Evolutionary conservation across 2,329 filamentous ascomycete species (phyloP), one percentile per base, ranked within the genome.

Genomic region (Fusarium albidum): DNA sequence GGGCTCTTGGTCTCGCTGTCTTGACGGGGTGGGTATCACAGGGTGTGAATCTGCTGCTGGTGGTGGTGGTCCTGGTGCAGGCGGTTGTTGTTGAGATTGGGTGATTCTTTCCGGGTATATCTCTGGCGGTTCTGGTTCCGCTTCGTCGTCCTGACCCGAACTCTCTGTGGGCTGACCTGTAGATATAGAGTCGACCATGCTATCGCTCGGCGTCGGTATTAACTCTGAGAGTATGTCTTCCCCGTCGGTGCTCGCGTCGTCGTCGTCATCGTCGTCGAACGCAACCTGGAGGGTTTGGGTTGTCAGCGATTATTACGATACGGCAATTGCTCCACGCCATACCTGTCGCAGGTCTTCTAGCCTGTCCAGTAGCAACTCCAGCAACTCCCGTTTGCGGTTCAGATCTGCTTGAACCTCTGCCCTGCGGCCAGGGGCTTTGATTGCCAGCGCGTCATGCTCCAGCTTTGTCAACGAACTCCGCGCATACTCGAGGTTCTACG

Each of bases 401-500:
- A 94, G 76, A 56, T 89, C 86, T 17, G 77, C 73, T 70, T 91
- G 88, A 14, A 82, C 69, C 52, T 87, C 82, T 57, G 85, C 78
- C 63, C 85, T 83, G 52, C 82, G 83, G 6, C 79, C 71, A 50
- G 82, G 81, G 27, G 82, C 75, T 68, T 87, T 87, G 57, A 86
- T 74, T n/a, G 73, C 76, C 12, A 83, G 73, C 6, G 85, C 81
- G 63, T 89, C 84, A 64, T 91, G 88, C 69, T 92, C 90, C 34
- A 92, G 81, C 53, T 82, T 86, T 15, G 88, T 82, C 49, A 93
- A 83, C 26, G 90, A 80, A 1, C 80, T 81, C 33, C 86, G 84
- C 15, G 90, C 90, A 69, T 90, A 85, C 61, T 89, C 83, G 55
- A 94, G 77, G 66, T 92, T 93, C 84, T 90, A 57, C 13, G 12